phyloP scores from a whole-genome alignment of 768 basidiomycete species.

The Podaxis rugospora region DNA sequence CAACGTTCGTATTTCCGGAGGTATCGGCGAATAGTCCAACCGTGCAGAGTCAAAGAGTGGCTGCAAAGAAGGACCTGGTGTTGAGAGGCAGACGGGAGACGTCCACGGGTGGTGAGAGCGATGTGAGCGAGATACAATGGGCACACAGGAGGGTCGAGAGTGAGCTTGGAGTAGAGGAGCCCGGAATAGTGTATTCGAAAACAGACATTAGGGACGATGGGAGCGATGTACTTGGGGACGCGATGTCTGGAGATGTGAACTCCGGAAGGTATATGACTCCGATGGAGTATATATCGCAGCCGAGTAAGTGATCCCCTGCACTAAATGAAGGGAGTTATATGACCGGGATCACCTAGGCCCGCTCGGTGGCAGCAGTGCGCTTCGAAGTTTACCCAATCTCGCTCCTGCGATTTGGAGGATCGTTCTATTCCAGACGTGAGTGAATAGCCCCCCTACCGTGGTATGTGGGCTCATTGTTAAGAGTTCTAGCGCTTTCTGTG shows the following conservation, averaged over 20 bases:
- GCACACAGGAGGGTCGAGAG: neutral
- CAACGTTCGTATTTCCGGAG: conserved; percentile 1
- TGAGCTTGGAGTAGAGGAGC: neutral
- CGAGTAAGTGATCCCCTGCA: neutral
- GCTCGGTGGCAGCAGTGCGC: conserved; percentile 15
- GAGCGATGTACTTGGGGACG: neutral
- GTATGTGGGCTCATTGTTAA: conserved; percentile 7
- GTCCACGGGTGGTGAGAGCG: conserved; percentile 3
- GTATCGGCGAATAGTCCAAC: neutral
- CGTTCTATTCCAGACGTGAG: conserved; percentile 54
- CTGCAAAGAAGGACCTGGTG: neutral
- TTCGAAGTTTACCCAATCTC: conserved; percentile 28
- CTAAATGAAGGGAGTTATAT: neutral
- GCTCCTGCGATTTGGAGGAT: conserved; percentile 45
- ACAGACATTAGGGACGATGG: conserved; percentile 2
- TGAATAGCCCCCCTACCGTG: neutral
- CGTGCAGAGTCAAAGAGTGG: too few species aligned
- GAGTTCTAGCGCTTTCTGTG: conserved; percentile 32
- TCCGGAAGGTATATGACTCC: neutral
- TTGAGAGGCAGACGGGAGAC: neutral
- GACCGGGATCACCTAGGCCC: conserved; percentile 7
- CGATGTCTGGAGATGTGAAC: neutral
- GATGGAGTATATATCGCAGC: conserved; percentile 2
- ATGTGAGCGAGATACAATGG: conserved; percentile 3
- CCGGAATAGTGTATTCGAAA: neutral